Conservation (phyloP, 148 eudicot species). For the Fallopia convolvulus region DNA sequence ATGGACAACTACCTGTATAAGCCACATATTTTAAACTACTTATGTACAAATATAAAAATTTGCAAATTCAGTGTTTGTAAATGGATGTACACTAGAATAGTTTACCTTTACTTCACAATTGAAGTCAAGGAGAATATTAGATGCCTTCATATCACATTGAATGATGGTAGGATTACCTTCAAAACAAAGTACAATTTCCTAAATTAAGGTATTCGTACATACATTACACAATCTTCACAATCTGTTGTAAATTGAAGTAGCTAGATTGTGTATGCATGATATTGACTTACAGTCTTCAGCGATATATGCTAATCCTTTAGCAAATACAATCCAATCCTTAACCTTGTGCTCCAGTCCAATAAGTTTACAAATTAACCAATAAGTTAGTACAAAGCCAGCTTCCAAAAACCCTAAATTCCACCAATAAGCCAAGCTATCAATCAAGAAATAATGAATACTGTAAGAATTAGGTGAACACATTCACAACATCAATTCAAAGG, state of each 20-base stretch:
- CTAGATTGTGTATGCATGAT: background rate
- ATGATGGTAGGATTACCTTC: too few relatives aligned
- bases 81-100: background rate
- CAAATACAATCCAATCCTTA: slow-evolving; percentile 44
- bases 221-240: background rate
- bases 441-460: background rate
- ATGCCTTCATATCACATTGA: background rate
- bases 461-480: background rate
- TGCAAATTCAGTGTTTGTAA: background rate
- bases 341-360: slow-evolving; percentile 37
- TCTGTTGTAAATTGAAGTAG: background rate
- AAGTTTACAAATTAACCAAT: background rate
- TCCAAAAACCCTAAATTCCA: slow-evolving; percentile 5
- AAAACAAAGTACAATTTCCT: background rate
- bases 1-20: slow-evolving; percentile 27
- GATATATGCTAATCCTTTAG: slow-evolving; percentile 46
- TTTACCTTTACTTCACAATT: too few relatives aligned
- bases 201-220: background rate
- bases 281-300: slow-evolving; percentile 45
- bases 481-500: too few relatives aligned
- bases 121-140: background rate
- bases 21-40: background rate
- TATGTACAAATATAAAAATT: background rate
- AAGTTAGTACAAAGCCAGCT: background rate
- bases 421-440: background rate